Percentiles rank a stretch among this genome's conserved stretches.
These are phyloP conservation scores for Geotrichum fermentans DNA, from an alignment of 1,139 yeast species.

Conservation along the genomic window DNA sequence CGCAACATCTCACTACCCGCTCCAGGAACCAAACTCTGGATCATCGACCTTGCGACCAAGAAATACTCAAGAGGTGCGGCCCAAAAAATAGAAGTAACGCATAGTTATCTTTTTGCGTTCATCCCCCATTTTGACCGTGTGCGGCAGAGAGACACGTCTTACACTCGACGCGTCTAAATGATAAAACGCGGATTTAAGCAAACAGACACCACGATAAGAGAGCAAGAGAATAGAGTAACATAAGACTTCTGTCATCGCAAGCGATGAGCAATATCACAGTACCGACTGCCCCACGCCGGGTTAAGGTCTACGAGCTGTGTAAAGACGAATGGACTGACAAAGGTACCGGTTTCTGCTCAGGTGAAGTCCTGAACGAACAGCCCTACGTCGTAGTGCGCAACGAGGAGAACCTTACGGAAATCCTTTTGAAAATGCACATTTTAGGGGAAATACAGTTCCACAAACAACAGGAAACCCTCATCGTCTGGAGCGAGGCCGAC, in stretches of 20 bases:
- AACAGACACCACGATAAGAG: neutral
- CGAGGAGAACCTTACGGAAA: conserved; percentile 57
- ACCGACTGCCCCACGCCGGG: conserved; percentile 61
- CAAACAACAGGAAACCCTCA: conserved; percentile 88
- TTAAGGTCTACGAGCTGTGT: conserved; percentile 77
- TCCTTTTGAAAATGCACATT: conserved; percentile 59
- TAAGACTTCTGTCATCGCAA: neutral
- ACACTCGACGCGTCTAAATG: neutral
- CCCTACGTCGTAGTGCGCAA: conserved; percentile 71
- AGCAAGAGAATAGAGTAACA: neutral
- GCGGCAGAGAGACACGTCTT: no score
- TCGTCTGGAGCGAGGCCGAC: conserved; percentile 84
- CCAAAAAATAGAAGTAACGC: no score
- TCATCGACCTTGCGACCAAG: no score
- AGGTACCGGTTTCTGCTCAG: conserved; percentile 89
- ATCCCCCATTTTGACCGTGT: no score
- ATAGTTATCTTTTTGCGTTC: no score
- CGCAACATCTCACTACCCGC: no score
- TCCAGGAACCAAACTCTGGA: no score
- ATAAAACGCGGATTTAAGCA: neutral
- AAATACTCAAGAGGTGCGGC: no score
- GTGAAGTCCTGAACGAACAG: conserved; percentile 47
- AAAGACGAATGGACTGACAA: conserved; percentile 87
- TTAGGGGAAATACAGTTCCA: conserved; percentile 81
- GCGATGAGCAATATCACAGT: conserved; percentile 26